Conservation (phyloP, 2,329 filamentous ascomycete species). For the Diaporthe humulicola region DNA sequence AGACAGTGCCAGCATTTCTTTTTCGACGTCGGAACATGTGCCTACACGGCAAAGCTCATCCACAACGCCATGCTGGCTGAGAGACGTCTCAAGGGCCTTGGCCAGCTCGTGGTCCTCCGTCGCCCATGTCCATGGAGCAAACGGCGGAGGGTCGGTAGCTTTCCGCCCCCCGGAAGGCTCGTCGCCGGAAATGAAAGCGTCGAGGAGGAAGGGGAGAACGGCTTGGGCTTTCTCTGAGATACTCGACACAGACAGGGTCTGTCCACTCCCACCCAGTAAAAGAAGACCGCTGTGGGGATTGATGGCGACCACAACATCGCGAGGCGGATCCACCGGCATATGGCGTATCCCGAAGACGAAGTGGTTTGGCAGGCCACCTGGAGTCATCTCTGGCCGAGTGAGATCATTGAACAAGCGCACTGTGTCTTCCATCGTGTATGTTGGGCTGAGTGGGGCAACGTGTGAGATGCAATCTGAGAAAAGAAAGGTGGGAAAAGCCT, state of each 20-base stretch:
- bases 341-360: neutral
- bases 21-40: neutral
- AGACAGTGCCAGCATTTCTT: neutral
- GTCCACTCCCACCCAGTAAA: neutral
- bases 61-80: neutral
- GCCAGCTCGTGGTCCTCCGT: neutral
- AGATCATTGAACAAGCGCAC: neutral
- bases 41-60: neutral
- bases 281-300: fast-evolving
- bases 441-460: neutral
- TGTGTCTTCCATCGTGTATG: neutral
- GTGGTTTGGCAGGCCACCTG: constrained; percentile 6
- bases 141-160: neutral
- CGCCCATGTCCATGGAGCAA: constrained; percentile 1
- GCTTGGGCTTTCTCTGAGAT: neutral
- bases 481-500: too few species aligned
- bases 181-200: neutral
- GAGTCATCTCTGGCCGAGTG: neutral
- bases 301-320: neutral
- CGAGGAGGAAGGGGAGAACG: neutral
- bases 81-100: neutral
- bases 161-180: too few species aligned
- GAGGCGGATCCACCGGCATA: neutral
- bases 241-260: neutral
- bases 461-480: too few species aligned